These are phyloP conservation scores for Medicago arabica DNA, from an alignment of 306 rosid species.

Conservation along the genomic window DNA sequence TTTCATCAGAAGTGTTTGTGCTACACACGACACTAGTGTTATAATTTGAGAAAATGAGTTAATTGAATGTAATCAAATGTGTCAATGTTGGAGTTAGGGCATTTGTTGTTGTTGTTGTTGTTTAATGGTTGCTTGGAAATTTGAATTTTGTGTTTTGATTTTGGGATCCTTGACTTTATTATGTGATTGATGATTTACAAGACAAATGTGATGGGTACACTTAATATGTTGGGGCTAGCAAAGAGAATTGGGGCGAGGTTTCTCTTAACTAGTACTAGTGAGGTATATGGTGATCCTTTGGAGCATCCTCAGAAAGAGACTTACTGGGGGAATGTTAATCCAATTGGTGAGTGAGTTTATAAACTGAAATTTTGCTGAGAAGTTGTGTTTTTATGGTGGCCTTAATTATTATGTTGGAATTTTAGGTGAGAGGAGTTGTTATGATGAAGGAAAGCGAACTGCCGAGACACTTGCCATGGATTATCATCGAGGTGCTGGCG, in stretches of 20 bases:
- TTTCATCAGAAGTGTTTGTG: no score
- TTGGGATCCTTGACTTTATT: slow-evolving; percentile 57
- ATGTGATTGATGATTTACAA: slow-evolving; percentile 58
- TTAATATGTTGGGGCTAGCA: slow-evolving; percentile 95
- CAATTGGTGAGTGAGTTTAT: slow-evolving; percentile 70
- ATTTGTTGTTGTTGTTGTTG: not conserved
- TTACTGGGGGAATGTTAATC: slow-evolving; percentile 98
- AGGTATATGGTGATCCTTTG: slow-evolving; percentile 95
- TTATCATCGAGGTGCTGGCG: slow-evolving; percentile 96
- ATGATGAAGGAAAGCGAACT: slow-evolving; percentile 97
- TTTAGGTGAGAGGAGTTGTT: slow-evolving; percentile 95
- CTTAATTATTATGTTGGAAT: slow-evolving; percentile 3
- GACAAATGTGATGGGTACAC: slow-evolving; percentile 99
- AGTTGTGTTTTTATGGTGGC: slow-evolving; percentile 13
- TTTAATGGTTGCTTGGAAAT: not conserved
- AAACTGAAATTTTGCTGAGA: not conserved
- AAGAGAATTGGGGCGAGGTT: slow-evolving; percentile 96
- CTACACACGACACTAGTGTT: no score
- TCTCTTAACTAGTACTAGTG: slow-evolving; percentile 93
- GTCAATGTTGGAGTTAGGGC: no score
- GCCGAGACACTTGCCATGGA: slow-evolving; percentile 96
- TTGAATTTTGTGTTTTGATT: not conserved
- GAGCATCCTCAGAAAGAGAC: slow-evolving; percentile 99
- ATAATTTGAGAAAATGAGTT: no score
- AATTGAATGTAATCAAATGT: no score